Percentiles rank a stretch among this genome's conserved stretches.
Conservation (phyloP, 495 filamentous ascomycete genomes). For the Thozetella sp. region DNA sequence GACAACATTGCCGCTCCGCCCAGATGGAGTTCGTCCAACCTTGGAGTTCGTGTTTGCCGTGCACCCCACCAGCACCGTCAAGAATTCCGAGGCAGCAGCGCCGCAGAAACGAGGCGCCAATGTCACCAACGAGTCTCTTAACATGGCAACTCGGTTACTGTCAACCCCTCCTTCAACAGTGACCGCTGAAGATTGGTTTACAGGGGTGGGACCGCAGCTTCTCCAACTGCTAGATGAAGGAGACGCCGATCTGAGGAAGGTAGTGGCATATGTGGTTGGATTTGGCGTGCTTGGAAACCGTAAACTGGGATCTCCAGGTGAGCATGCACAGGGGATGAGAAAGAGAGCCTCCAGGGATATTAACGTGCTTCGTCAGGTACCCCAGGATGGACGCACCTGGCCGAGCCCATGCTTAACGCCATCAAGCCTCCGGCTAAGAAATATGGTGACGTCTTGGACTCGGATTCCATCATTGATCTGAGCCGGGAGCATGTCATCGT, state of each 20-base stretch:
- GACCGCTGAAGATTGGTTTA: slow-evolving; percentile 60
- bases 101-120: slow-evolving; percentile 57
- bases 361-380: slow-evolving; percentile 37
- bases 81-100: slow-evolving; percentile 31
- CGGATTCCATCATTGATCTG: slow-evolving; percentile 38
- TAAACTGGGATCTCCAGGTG: slow-evolving; percentile 66
- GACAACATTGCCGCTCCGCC: slow-evolving; percentile 64
- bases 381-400: slow-evolving; percentile 69
- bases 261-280: slow-evolving; percentile 72
- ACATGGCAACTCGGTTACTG: slow-evolving; percentile 64
- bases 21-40: slow-evolving; percentile 65
- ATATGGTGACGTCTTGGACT: slow-evolving; percentile 10
- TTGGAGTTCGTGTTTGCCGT: slow-evolving; percentile 72
- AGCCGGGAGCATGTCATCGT: slow-evolving; percentile 41
- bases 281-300: slow-evolving; percentile 72
- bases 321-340: slow-evolving; percentile 7
- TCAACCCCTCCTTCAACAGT: slow-evolving; percentile 63
- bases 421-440: slow-evolving; percentile 55
- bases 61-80: slow-evolving; percentile 47
- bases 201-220: slow-evolving; percentile 66
- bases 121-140: slow-evolving; percentile 73
- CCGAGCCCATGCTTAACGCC: slow-evolving; percentile 62
- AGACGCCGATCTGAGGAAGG: slow-evolving; percentile 65
- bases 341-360: slow-evolving; percentile 2
- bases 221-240: slow-evolving; percentile 66